Conservation (phyloP, 495 filamentous ascomycete genomes). For the Hyaloscypha variabilis region DNA sequence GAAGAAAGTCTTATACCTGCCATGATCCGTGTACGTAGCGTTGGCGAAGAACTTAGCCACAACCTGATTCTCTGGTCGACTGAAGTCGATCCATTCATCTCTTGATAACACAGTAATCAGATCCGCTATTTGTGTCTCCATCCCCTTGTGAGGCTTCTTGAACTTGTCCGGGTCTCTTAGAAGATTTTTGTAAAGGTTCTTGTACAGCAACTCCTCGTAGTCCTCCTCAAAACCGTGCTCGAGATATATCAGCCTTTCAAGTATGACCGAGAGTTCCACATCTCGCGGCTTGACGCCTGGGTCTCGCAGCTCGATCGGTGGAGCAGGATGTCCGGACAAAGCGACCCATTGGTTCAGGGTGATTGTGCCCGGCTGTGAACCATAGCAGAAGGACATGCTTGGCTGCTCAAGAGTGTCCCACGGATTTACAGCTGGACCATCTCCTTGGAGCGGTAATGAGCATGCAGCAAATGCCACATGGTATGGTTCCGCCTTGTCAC, state of each 20-base stretch:
- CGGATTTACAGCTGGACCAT: slow-evolving; percentile 44
- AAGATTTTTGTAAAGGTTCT: slow-evolving; percentile 51
- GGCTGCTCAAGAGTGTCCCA: slow-evolving; percentile 71
- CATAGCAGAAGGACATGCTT: slow-evolving; percentile 62
- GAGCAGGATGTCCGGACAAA: slow-evolving; percentile 48
- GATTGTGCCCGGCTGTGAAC: slow-evolving; percentile 58
- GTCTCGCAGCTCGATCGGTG: slow-evolving; percentile 51
- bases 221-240: slow-evolving; percentile 60
- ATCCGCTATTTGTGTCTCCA: slow-evolving; percentile 69
- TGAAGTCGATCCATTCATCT: slow-evolving; percentile 70
- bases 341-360: slow-evolving; percentile 62
- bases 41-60: slow-evolving; percentile 64
- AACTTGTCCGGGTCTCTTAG: slow-evolving; percentile 54
- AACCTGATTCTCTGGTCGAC: slow-evolving; percentile 62
- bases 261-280: slow-evolving; percentile 51
- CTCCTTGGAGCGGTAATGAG: slow-evolving; percentile 29
- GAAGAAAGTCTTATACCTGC: slow-evolving; percentile 62
- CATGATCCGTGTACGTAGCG: slow-evolving; percentile 37
- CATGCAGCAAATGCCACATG: slow-evolving; percentile 27
- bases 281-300: slow-evolving; percentile 53
- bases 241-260: slow-evolving; percentile 57
- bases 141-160: slow-evolving; percentile 51
- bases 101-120: slow-evolving; percentile 64
- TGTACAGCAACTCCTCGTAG: slow-evolving; percentile 55
- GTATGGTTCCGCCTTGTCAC: slow-evolving; percentile 14